Conservation (phyloP, 176 grass and related monocot species). For the Elymus sibiricus region DNA sequence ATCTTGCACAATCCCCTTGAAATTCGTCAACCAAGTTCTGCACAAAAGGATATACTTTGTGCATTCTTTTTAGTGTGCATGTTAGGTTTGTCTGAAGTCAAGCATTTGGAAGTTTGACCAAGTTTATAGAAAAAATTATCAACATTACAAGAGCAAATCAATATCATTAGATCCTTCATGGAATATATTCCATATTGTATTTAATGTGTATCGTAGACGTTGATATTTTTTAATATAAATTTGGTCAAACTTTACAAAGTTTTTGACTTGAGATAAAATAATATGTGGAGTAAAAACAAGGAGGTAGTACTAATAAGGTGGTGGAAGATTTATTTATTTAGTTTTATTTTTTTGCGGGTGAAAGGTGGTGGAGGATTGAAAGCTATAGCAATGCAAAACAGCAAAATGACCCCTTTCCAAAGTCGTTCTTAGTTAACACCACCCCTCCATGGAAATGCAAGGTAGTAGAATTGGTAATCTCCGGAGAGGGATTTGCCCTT, state of each 20-base stretch:
- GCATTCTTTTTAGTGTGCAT: neutral
- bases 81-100: too few relatives aligned
- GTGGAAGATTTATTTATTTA: neutral
- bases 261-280: neutral
- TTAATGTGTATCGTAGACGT: neutral
- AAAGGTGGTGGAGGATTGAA: neutral
- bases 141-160: too few relatives aligned
- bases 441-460: neutral
- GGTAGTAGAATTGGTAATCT: neutral
- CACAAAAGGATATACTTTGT: neutral
- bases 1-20: neutral
- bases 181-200: too few relatives aligned
- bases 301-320: neutral
- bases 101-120: too few relatives aligned
- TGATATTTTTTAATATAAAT: neutral
- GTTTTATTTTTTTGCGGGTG: too few relatives aligned
- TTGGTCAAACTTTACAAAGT: neutral
- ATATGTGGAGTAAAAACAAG: neutral
- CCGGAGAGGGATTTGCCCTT: neutral
- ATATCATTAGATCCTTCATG: too few relatives aligned
- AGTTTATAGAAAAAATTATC: too few relatives aligned
- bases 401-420: neutral
- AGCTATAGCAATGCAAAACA: neutral
- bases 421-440: neutral
- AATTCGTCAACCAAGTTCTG: neutral